phyloP scores from a whole-genome alignment of 2,329 filamentous ascomycete species.

The Colletotrichum caudatum region DNA sequence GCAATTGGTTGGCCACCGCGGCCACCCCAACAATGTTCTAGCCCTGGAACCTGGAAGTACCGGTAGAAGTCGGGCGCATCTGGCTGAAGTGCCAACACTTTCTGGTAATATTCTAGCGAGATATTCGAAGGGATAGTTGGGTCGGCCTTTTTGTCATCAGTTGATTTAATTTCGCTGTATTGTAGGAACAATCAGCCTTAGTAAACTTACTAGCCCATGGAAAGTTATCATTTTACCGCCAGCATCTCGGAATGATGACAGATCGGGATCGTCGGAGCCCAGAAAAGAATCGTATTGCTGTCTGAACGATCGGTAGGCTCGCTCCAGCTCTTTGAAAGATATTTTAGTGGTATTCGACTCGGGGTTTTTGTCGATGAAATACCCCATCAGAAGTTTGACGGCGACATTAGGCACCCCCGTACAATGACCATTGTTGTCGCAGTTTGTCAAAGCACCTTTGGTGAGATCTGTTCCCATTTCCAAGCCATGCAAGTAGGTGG shows the following conservation, averaged over 20 bases:
- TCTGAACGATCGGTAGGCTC: constrained; percentile 7
- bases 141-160: constrained; percentile 11
- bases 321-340: constrained; percentile 10
- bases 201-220: constrained; percentile 52
- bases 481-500: constrained; percentile 1
- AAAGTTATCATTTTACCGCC: constrained; percentile 64
- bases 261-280: constrained; percentile 47
- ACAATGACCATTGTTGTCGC: constrained; percentile 1
- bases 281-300: constrained; percentile 40
- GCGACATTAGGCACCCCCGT: neutral
- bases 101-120: constrained; percentile 44
- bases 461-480: constrained; percentile 11
- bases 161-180: too few species aligned
- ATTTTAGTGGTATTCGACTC: neutral
- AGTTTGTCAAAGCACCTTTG: constrained; percentile 10
- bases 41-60: constrained; percentile 49
- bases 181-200: neutral
- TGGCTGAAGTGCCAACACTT: constrained; percentile 42
- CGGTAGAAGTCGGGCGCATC: constrained; percentile 49
- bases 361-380: constrained; percentile 24
- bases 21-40: constrained; percentile 50
- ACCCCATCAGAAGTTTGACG: neutral
- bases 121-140: constrained; percentile 2
- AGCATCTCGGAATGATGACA: constrained; percentile 48
- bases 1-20: constrained; percentile 44